phyloP scores from a whole-genome alignment of 2,329 filamentous ascomycete species.

The Penicillium fuscoglaucum region DNA sequence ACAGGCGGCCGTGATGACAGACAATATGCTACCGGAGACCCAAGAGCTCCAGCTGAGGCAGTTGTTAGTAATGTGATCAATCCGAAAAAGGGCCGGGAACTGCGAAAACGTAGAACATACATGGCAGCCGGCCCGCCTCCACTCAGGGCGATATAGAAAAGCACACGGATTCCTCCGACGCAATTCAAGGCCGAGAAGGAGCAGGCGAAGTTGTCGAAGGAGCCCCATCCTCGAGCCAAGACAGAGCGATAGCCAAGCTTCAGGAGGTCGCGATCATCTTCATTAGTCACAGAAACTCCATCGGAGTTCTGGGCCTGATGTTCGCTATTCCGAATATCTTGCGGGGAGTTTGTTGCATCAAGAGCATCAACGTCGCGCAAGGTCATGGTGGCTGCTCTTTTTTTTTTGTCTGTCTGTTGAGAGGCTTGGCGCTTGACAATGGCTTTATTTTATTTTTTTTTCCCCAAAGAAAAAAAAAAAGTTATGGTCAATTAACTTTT shows the following conservation, averaged over 20 bases:
- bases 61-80: conserved; percentile 3
- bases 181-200: conserved; percentile 31
- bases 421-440: neutral
- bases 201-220: conserved; percentile 32
- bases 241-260: conserved; percentile 30
- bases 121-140: conserved; percentile 28
- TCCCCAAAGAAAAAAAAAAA: neutral
- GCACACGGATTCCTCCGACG: conserved; percentile 31
- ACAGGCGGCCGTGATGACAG: conserved; percentile 31
- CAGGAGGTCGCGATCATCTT: conserved; percentile 30
- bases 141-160: conserved; percentile 32
- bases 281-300: conserved; percentile 18
- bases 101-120: conserved; percentile 11
- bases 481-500: conserved; percentile 7
- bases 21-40: conserved; percentile 26
- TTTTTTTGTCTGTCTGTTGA: neutral
- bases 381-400: conserved; percentile 5
- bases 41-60: conserved; percentile 23
- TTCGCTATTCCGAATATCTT: conserved; percentile 6
- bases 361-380: conserved; percentile 1
- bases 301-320: conserved; percentile 5
- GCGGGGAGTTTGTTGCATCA: conserved; percentile 10
- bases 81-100: neutral
- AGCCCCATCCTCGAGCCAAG: conserved; percentile 28
- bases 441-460: neutral